Evolutionary conservation across 345 rosid species (phyloP).

Genomic region (Adansonia digitata): DNA sequence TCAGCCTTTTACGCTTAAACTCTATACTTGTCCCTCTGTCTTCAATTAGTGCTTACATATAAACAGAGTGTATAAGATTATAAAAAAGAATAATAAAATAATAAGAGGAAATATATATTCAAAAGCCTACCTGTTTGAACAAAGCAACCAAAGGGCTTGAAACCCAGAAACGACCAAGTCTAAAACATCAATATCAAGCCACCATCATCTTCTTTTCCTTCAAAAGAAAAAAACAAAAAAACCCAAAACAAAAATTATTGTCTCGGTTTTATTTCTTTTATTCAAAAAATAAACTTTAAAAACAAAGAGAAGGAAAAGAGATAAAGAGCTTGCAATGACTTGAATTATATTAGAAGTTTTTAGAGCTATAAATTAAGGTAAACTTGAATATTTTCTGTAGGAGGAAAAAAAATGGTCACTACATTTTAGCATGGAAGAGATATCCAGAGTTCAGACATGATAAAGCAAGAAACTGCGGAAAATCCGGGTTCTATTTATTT

Average conservation of each 20-base stretch:
- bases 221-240: neutral
- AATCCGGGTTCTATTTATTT: neutral
- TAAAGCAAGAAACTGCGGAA: neutral
- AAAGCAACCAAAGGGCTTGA: conserved; percentile 8
- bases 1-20: neutral
- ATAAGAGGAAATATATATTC: neutral
- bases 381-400: neutral
- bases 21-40: neutral
- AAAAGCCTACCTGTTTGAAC: conserved; percentile 17
- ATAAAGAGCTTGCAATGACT: neutral
- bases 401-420: neutral
- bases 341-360: neutral
- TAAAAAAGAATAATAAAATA: neutral
- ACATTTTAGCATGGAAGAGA: conserved; percentile 4
- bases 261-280: neutral
- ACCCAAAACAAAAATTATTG: neutral
- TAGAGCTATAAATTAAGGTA: neutral
- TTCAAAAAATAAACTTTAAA: neutral
- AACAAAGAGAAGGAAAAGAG: neutral
- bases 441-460: neutral
- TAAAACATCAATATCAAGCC: conserved; percentile 11
- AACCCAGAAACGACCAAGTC: conserved; percentile 25
- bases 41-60: neutral
- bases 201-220: conserved; percentile 15
- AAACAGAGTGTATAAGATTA: neutral